Base-by-base conservation (phyloP, 805 yeast species). In the Candida ortonii region DNA sequence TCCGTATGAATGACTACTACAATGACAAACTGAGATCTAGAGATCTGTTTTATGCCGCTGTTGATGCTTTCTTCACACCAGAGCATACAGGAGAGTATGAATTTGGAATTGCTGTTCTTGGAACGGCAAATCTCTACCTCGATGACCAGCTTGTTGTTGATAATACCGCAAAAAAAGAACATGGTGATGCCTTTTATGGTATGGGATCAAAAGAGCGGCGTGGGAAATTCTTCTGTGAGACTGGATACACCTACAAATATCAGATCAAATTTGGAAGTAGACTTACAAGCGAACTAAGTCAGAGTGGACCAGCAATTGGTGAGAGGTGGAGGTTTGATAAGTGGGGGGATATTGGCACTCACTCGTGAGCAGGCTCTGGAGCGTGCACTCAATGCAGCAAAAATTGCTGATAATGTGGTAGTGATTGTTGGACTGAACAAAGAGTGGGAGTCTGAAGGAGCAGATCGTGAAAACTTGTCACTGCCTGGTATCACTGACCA, bases 51-150 rank as follows among this genome's bases (percentile, higher is more conserved):
- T 76, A 67, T 43, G 68, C 62, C 16, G 70, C 64, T 23, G 52
- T 74, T 38, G 68, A 61, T 35, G 72, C 71, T 29, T 35, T 50
- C 20, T 73, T 63, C 43, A 53, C 42, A 7, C 73, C 80, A 3
- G 76, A 71, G 22, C 68, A 62, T 28, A 43, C 70, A 28, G 78
- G 71, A 9, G 63, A 53, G n/a, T 77, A 71, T 47, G 67, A 66
- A 36, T 67, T 78, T 46, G 82, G 81, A 14, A 50, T 72, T 32
- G 55, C 71, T 10, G 68, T 68, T 19, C 47, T 61, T 30, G 84
- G 84, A 16, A 71, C 79, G 22, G 80, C 76, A 22, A 70, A 67
- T 49, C 40, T 78, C n/a, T 78, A 63, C 44, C 52, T 78, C 31
- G 68, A 78, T 46, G 80, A 55, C 36, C 45, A 69, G 46, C 57